Conservation (phyloP, 2,329 filamentous ascomycete genomes). For the Celoporthe dispersa region DNA sequence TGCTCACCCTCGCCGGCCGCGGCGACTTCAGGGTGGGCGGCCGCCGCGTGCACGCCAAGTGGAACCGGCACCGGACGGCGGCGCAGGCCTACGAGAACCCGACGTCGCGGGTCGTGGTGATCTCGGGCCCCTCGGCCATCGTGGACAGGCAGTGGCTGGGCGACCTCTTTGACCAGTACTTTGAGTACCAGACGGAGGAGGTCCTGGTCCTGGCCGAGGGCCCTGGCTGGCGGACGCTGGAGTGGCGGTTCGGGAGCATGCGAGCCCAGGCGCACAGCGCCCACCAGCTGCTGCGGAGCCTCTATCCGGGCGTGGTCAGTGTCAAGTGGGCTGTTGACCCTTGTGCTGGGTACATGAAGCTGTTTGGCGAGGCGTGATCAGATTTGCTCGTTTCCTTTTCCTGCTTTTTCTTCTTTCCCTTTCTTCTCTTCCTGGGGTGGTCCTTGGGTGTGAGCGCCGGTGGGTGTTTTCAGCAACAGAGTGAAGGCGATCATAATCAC, state of each 20-base stretch:
- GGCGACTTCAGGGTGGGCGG: not conserved
- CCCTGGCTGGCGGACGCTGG: not conserved
- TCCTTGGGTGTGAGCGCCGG: too few relatives aligned
- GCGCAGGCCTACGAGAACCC: not conserved
- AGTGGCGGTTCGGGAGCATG: slow-evolving; percentile 24
- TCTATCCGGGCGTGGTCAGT: not conserved
- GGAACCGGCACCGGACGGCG: slow-evolving; percentile 14
- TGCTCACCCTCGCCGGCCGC: not conserved
- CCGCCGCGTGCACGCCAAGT: not conserved
- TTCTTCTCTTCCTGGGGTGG: too few relatives aligned
- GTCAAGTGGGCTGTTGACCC: slow-evolving; percentile 12
- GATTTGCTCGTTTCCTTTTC: not conserved
- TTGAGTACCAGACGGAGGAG: slow-evolving; percentile 15
- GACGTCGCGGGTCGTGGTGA: slow-evolving; percentile 16
- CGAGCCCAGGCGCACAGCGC: slow-evolving; percentile 21
- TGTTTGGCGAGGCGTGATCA: not conserved
- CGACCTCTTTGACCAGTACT: not conserved
- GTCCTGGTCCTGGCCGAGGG: not conserved
- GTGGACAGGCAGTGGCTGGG: slow-evolving; percentile 10
- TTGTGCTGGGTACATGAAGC: slow-evolving; percentile 7
- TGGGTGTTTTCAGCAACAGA: not conserved
- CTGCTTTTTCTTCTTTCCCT: not conserved
- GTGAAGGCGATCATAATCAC: not conserved
- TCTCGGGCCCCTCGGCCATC: slow-evolving; percentile 2
- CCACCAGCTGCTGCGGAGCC: not conserved